phyloP scores from a whole-genome alignment of 768 basidiomycete species.

The Boletus sp. region DNA sequence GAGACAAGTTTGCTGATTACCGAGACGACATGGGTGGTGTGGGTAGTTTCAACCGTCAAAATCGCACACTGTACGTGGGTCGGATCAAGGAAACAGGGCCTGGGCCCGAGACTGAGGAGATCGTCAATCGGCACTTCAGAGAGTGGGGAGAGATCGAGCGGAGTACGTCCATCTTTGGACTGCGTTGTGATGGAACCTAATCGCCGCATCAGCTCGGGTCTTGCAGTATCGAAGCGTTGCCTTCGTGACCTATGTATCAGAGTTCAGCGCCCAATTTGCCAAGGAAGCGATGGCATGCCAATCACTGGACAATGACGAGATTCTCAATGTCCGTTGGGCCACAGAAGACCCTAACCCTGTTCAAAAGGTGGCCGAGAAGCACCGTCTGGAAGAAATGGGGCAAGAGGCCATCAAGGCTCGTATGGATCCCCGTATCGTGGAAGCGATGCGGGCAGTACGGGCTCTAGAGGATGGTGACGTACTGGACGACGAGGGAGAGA shows the following conservation, averaged over 20 bases:
- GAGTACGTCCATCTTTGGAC: slow-evolving; percentile 51
- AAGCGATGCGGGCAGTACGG: slow-evolving; percentile 82
- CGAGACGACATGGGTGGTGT: slow-evolving; percentile 99
- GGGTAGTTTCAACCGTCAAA: slow-evolving; percentile 91
- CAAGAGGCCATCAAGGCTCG: slow-evolving; percentile 80
- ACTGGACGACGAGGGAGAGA: slow-evolving; percentile 37
- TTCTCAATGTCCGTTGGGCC: slow-evolving; percentile 98
- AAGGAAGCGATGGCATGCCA: slow-evolving; percentile 99
- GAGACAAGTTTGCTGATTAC: slow-evolving; percentile 97
- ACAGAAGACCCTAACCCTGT: slow-evolving; percentile 98
- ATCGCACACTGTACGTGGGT: slow-evolving; percentile 92
- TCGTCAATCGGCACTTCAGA: slow-evolving; percentile 87
- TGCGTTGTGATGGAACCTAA: slow-evolving; percentile 5
- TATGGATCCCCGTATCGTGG: slow-evolving; percentile 86
- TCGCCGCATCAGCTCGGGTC: slow-evolving; percentile 66
- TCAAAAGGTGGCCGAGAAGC: slow-evolving; percentile 82
- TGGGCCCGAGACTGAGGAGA: slow-evolving; percentile 88
- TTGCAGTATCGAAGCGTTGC: slow-evolving; percentile 94
- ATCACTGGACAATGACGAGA: slow-evolving; percentile 94
- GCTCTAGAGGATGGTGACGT: slow-evolving; percentile 80
- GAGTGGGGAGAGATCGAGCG: slow-evolving; percentile 95
- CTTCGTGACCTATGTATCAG: slow-evolving; percentile 91
- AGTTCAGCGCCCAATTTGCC: slow-evolving; percentile 89
- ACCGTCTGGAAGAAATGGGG: slow-evolving; percentile 79
- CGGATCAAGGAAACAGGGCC: slow-evolving; percentile 89